These are phyloP conservation scores for Didymellaceae sp. DNA, from an alignment of 2,329 filamentous ascomycete genomes.

Conservation along the genomic window DNA sequence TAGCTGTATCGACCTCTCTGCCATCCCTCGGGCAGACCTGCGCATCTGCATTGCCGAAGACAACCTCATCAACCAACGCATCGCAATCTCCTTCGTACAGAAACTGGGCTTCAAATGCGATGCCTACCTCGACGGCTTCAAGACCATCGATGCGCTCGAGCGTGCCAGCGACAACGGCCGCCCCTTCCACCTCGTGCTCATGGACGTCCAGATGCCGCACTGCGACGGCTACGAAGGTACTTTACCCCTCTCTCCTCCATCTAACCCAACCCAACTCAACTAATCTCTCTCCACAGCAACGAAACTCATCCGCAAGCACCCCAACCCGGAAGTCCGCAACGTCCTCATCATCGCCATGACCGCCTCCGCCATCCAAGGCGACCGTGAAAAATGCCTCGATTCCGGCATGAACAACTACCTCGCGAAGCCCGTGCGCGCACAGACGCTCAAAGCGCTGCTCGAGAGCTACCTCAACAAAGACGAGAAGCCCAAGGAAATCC, in stretches of 20 bases:
- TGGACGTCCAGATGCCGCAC: constrained; percentile 97
- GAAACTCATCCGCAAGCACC: constrained; percentile 77
- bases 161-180: constrained; percentile 71
- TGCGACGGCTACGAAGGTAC: constrained; percentile 81
- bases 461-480: constrained; percentile 68
- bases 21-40: constrained; percentile 76
- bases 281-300: constrained; percentile 64
- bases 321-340: constrained; percentile 76
- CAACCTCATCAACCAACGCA: constrained; percentile 92
- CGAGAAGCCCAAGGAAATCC: constrained; percentile 42
- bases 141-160: constrained; percentile 85
- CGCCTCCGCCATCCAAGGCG: constrained; percentile 90
- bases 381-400: constrained; percentile 92
- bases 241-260: not conserved
- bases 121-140: constrained; percentile 87
- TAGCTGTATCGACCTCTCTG: constrained; percentile 61
- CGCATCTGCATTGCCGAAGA: constrained; percentile 94
- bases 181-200: constrained; percentile 89
- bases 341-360: constrained; percentile 98
- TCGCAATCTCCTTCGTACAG: constrained; percentile 88
- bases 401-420: constrained; percentile 98
- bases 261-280: constrained; percentile 1
- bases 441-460: constrained; percentile 84
- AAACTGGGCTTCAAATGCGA: constrained; percentile 86
- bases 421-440: constrained; percentile 90